Base-by-base conservation (phyloP, 2,329 filamentous ascomycete genomes). In the Pestalotiopsis sp. region DNA sequence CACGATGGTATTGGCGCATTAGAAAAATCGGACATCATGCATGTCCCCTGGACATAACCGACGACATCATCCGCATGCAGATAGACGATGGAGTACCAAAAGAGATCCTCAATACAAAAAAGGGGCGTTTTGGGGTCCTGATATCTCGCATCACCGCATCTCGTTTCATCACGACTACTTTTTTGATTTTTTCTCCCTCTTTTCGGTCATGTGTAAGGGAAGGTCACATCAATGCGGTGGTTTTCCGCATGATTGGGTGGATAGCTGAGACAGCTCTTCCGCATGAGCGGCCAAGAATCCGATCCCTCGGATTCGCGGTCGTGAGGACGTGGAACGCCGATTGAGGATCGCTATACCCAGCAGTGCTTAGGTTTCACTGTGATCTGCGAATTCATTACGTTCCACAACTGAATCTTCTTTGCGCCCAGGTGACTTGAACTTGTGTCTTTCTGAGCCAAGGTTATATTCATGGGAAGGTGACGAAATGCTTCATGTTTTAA, bases 71-170 rank as follows among this genome's bases (percentile, higher is more conserved):
- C 71, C 75, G 78, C 78, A 77, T 88, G 88, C 88, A 88, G 90
- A 90, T 91, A 91, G 89, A 91, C 90, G 89, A 91, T 89, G 88
- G 88, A 88, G 82, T 85, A 85, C 84, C 80, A 81, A 84, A 85
- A 85, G 82, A 83, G 79, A 83, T 84, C 82, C 84, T 84, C 81
- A 83, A 85, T 84, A 85, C 81, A 85, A 82, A 83, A 85, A 84
- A 81, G 80, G 89, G 90, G 91, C 90, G 91, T 93, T 90, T 66
- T 87, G 87, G 88, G 86, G 86, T 90, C 91, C 91, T 91, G 91
- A 93, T 93, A 93, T 93, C 91, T 92, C 88, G 90, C 91, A 92
- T 90, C 85, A 38, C 39, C 57, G 36, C 65, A 61, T 67, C 58
- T 83, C 83, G 83, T 77, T 79, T 80, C 80, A 74, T 72, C 74